phyloP scores from a whole-genome alignment of 441 rosid genomes.

The Gossypium schwendimanii region DNA sequence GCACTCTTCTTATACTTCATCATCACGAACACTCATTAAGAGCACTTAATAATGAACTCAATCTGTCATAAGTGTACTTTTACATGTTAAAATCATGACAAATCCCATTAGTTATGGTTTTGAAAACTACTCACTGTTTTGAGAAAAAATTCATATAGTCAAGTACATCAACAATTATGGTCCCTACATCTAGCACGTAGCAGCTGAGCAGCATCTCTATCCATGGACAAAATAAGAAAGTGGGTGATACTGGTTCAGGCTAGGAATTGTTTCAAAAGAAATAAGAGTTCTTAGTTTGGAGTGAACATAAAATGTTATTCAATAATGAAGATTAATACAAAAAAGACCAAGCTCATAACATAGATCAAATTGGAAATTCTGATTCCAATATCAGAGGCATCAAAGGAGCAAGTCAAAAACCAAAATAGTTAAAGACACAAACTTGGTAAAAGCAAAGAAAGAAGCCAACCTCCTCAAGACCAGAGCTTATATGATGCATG shows the following conservation, averaged over 20 bases:
- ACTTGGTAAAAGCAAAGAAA: background rate
- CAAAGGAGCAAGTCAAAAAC: background rate
- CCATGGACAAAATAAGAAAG: background rate
- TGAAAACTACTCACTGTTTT: background rate
- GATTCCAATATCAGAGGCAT: background rate
- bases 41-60: background rate
- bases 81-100: background rate
- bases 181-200: background rate
- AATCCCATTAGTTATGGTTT: background rate
- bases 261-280: background rate
- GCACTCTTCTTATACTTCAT: background rate
- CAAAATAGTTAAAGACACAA: background rate
- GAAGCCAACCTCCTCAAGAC: conserved; percentile 74
- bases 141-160: background rate
- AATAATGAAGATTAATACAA: background rate
- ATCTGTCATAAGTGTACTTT: background rate
- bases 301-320: background rate
- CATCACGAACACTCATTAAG: background rate
- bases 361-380: background rate
- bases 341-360: background rate
- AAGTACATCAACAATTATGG: background rate
- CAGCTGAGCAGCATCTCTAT: background rate
- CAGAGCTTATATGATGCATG: conserved; percentile 66
- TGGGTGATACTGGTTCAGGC: background rate
- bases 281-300: background rate